These are phyloP conservation scores for Aureobasidium sp. DNA, from an alignment of 2,329 filamentous ascomycete species.

Conservation along the genomic window DNA sequence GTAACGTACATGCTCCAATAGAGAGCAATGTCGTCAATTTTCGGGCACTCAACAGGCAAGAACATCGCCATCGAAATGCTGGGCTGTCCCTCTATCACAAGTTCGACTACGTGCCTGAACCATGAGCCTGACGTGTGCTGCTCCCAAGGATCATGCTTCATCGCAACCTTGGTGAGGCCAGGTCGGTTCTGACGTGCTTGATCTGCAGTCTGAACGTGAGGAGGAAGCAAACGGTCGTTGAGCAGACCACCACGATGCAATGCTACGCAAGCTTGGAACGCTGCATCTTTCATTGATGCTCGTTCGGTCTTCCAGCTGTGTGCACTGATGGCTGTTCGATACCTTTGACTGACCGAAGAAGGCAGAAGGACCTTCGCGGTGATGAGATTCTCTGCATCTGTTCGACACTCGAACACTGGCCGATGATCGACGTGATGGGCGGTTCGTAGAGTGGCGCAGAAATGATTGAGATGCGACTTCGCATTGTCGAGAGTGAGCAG, in stretches of 20 bases:
- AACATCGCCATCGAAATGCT: constrained; percentile 19
- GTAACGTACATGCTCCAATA: constrained; percentile 22
- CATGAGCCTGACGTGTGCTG: not conserved
- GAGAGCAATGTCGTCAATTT: constrained; percentile 18
- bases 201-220: constrained; percentile 25
- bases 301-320: constrained; percentile 66
- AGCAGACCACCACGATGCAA: constrained; percentile 66
- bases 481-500: constrained; percentile 67
- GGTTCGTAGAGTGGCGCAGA: constrained; percentile 59
- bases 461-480: constrained; percentile 70
- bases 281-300: constrained; percentile 71
- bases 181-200: constrained; percentile 23
- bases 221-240: constrained; percentile 70
- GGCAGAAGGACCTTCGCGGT: constrained; percentile 64
- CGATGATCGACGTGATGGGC: constrained; percentile 55
- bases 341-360: constrained; percentile 52
- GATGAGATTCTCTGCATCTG: constrained; percentile 29
- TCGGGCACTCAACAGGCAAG: constrained; percentile 18
- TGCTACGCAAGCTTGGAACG: constrained; percentile 68
- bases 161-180: constrained; percentile 20
- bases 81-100: constrained; percentile 2
- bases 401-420: constrained; percentile 58
- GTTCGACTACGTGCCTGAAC: constrained; percentile 1
- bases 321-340: constrained; percentile 33
- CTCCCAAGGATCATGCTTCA: constrained; percentile 8